Percentiles rank a stretch among this genome's conserved stretches.
These are phyloP conservation scores for Myxozyma lipomycoides DNA, from an alignment of 805 yeast genomes.

Conservation along the genomic window DNA sequence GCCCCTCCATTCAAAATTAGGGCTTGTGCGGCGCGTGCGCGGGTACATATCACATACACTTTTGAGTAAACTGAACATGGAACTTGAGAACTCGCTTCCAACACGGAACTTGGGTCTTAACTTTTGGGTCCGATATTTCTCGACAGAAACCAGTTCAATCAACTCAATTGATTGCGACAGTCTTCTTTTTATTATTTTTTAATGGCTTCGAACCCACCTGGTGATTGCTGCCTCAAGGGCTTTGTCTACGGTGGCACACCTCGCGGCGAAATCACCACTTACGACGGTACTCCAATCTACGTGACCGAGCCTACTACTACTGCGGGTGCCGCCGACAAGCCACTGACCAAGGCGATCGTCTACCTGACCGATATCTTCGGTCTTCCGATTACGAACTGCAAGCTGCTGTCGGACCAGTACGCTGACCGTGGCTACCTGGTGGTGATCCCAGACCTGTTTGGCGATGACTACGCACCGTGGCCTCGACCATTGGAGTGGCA, in stretches of 20 bases:
- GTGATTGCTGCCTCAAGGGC: conserved; percentile 4
- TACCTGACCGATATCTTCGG: conserved; percentile 66
- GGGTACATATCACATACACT: too few species aligned
- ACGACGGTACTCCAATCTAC: conserved; percentile 36
- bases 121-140: too few species aligned
- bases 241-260: conserved; percentile 10
- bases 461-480: conserved; percentile 44
- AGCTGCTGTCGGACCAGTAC: conserved; percentile 47
- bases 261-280: conserved; percentile 3
- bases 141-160: too few species aligned
- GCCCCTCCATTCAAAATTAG: too few species aligned
- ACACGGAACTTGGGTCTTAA: too few species aligned
- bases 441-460: conserved; percentile 66
- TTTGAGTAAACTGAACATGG: too few species aligned
- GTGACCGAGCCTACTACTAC: conserved; percentile 43
- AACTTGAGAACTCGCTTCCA: too few species aligned
- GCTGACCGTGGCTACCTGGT: conserved; percentile 61
- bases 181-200: too few species aligned
- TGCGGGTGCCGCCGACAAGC: conserved; percentile 46
- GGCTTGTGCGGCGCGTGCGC: too few species aligned
- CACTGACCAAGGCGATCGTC: conserved; percentile 54
- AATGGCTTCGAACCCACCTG: conserved; percentile 36
- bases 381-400: conserved; percentile 49
- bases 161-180: too few species aligned
- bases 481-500: conserved; percentile 15